Evolutionary conservation across 31 red algal genomes (phyloP).

Genomic region (Odonthalia washingtoniensis): DNA sequence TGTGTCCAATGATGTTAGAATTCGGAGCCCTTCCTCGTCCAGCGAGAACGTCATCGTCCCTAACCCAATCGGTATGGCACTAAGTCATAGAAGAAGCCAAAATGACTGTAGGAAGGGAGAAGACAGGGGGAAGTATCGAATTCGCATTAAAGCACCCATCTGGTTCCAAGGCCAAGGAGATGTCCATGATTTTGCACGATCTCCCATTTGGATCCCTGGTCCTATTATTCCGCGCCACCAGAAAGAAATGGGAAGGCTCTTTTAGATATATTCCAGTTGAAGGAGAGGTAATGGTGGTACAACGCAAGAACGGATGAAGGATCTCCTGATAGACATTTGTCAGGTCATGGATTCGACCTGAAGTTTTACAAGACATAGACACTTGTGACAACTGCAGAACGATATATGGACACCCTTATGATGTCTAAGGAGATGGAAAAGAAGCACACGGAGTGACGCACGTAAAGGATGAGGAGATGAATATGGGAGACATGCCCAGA

Average conservation of each 20-base stretch:
- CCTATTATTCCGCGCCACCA: constrained; percentile 17
- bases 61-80: constrained; percentile 20
- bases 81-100: constrained; percentile 13
- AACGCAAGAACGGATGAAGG: neutral
- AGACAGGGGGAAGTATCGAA: neutral
- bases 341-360: constrained; percentile 10
- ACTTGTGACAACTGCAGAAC: no score
- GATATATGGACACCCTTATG: no score
- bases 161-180: constrained; percentile 5
- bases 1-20: constrained; percentile 35
- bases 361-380: no score
- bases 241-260: constrained; percentile 24
- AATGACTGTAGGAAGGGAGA: constrained; percentile 37
- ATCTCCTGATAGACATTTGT: constrained; percentile 37
- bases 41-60: no score
- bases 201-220: constrained; percentile 3
- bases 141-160: constrained; percentile 23
- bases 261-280: neutral
- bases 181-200: constrained; percentile 5
- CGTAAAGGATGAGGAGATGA: no score
- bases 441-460: no score
- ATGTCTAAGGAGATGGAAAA: no score
- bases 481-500: no score
- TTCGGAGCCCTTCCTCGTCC: constrained; percentile 47
- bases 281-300: neutral